Evolutionary conservation across 2,329 filamentous ascomycete species (phyloP), one percentile per base, ranked within the genome.

Genomic region (Colletotrichum simmondsii): DNA sequence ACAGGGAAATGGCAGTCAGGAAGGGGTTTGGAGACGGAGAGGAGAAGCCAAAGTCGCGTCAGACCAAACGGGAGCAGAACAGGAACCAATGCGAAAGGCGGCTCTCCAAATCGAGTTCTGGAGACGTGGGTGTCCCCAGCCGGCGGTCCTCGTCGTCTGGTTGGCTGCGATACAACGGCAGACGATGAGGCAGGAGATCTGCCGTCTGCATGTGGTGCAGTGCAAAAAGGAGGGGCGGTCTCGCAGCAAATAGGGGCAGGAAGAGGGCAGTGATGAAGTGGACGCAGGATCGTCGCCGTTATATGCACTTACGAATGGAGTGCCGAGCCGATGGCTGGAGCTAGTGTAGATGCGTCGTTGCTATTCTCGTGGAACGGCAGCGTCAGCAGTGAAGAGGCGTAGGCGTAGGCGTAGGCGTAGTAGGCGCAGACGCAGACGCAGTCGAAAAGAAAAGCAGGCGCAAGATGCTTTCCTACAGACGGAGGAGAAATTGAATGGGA

Each of bases 1-100:
- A 52, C 70, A 72, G 60, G 65, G 65, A 59, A 65, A 69, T 49
- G 70, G 65, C 59, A 59, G 70, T 65, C 30, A 60, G 57, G 35
- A 42, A 28, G 26, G 24, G 52, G 61, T 72, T 68, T 35, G 69
- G 69, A 58, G 58, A 37, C 57, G 65, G 52, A 57, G 22, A 5
- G 26, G 56, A 10, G 26, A 64, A 59, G 26, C 52, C 65, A 72
- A 56, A 69, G 70, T 54, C 30, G 53, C 22, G 52, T 52, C 52
- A 58, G 58, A 46, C 22, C 37, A 52, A 30, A 59, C 56, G 61
- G 52, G 32, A 42, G 46, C 28, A 37, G 46, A 52, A 52, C 69
- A 52, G 42, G 58, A 63, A 58, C 65, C 65, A 59, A 63, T 63
- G 69, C 58, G 49, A 57, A 53, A 30, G 52, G 49, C 65, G 28